A percentile compares a stretch with the other conserved stretches of the same genome.
Conservation (phyloP, 2,329 filamentous ascomycete species). For the Xylariaceae sp. region DNA sequence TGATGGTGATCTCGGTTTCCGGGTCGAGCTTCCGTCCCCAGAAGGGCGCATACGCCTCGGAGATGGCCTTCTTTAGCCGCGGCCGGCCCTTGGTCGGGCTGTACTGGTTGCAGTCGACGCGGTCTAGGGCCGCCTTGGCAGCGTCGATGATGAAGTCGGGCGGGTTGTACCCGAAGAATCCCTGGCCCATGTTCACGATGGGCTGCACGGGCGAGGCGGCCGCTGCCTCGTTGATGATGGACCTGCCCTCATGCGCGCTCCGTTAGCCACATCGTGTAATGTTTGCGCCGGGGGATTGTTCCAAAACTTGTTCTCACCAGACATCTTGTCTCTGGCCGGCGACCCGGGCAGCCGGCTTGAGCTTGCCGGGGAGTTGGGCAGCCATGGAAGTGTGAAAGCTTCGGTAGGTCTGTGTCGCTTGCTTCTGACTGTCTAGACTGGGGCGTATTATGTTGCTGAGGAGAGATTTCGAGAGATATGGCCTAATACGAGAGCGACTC, state of each 20-base stretch:
- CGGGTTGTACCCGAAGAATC: constrained; percentile 90
- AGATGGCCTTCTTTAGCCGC: constrained; percentile 85
- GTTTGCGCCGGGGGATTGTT: no score
- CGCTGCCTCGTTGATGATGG: constrained; percentile 62
- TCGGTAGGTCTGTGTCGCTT: constrained; percentile 8
- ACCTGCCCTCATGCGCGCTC: constrained; percentile 40
- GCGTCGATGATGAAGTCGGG: constrained; percentile 86
- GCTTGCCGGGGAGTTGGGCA: constrained; percentile 35
- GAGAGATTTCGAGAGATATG: not conserved
- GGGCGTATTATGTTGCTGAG: constrained; percentile 4
- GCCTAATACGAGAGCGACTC: no score
- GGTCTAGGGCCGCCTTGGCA: constrained; percentile 81
- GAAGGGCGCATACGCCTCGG: constrained; percentile 83
- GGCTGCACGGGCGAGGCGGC: constrained; percentile 57
- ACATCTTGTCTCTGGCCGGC: constrained; percentile 47
- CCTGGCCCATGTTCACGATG: constrained; percentile 61
- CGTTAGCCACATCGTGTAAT: not conserved
- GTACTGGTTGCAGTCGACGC: constrained; percentile 98
- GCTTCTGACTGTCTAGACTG: constrained; percentile 1
- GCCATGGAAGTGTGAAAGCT: constrained; percentile 35
- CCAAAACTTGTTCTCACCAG: no score
- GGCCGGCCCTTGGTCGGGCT: constrained; percentile 91
- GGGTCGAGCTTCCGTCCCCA: constrained; percentile 80
- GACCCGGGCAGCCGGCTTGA: constrained; percentile 47
- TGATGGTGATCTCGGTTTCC: constrained; percentile 90